A percentile compares a stretch with the other conserved stretches of the same genome.
Conservation (phyloP, 2,329 filamentous ascomycete species). For the Neopestalotiopsis sp. region DNA sequence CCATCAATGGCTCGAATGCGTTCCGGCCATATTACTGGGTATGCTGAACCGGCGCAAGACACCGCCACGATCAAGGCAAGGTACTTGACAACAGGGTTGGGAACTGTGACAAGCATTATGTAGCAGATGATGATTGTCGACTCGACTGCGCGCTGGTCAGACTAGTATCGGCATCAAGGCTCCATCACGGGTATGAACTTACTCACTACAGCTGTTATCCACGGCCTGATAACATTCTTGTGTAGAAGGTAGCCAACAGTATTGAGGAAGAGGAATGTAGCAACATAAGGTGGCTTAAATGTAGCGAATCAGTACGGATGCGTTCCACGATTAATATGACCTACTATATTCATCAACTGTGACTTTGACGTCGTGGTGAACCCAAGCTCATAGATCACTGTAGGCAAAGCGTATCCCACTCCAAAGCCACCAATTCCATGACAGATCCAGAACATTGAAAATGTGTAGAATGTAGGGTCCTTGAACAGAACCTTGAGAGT, state of each 20-base stretch:
- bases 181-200: conserved; percentile 21
- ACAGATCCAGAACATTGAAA: conserved; percentile 44
- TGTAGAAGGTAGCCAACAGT: conserved; percentile 40
- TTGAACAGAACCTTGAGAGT: conserved; percentile 36
- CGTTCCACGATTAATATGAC: conserved; percentile 13
- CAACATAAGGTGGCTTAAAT: conserved; percentile 42
- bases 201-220: conserved; percentile 45
- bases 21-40: conserved; percentile 50
- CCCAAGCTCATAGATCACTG: conserved; percentile 48
- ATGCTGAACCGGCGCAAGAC: conserved; percentile 45
- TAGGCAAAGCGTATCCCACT: conserved; percentile 44
- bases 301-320: background rate
- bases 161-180: background rate
- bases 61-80: conserved; percentile 41
- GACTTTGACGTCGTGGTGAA: conserved; percentile 47
- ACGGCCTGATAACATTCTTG: conserved; percentile 40
- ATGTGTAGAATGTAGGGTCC: conserved; percentile 44
- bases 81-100: conserved; percentile 41
- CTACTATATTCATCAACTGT: conserved; percentile 49
- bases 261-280: conserved; percentile 44
- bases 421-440: conserved; percentile 50
- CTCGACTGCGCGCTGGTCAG: conserved; percentile 36
- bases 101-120: conserved; percentile 42
- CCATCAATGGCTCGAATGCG: conserved; percentile 46
- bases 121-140: conserved; percentile 44